A percentile compares a stretch with the other conserved stretches of the same genome.
These are phyloP conservation scores for Ascochyta lentis DNA, from an alignment of 2,329 filamentous ascomycete species.

Conservation along the genomic window DNA sequence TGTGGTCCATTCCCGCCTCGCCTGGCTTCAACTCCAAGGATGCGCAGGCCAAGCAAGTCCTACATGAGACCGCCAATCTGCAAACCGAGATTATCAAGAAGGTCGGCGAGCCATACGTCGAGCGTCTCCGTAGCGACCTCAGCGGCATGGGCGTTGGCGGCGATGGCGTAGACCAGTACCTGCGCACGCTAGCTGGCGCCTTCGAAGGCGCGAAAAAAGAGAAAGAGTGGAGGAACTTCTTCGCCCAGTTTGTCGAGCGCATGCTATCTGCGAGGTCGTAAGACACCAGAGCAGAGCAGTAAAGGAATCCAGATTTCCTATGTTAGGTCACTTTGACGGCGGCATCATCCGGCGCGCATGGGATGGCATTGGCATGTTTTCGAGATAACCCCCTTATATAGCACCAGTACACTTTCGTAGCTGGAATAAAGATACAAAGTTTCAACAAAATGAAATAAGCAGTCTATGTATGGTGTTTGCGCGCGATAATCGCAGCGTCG, in stretches of 20 bases:
- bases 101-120: conserved; percentile 81
- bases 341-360: conserved; percentile 18
- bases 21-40: conserved; percentile 82
- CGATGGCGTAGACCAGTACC: conserved; percentile 69
- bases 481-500: conserved; percentile 6
- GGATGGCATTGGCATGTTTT: conserved; percentile 20
- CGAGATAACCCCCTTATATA: conserved; percentile 19
- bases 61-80: conserved; percentile 84
- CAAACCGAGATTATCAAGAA: conserved; percentile 92
- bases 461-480: background rate
- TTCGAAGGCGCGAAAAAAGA: conserved; percentile 48
- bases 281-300: background rate
- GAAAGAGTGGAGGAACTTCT: conserved; percentile 55
- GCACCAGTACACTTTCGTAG: conserved; percentile 12
- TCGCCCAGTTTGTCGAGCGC: conserved; percentile 51
- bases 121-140: conserved; percentile 71
- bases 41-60: conserved; percentile 84
- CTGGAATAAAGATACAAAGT: conserved; percentile 12
- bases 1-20: conserved; percentile 86
- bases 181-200: conserved; percentile 55
- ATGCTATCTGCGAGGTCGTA: conserved; percentile 32
- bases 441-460: background rate
- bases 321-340: conserved; percentile 15
- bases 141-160: conserved; percentile 69
- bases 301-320: background rate